These are phyloP conservation scores for Neurospora terricola DNA, from an alignment of 495 filamentous ascomycete genomes.

Conservation along the genomic window DNA sequence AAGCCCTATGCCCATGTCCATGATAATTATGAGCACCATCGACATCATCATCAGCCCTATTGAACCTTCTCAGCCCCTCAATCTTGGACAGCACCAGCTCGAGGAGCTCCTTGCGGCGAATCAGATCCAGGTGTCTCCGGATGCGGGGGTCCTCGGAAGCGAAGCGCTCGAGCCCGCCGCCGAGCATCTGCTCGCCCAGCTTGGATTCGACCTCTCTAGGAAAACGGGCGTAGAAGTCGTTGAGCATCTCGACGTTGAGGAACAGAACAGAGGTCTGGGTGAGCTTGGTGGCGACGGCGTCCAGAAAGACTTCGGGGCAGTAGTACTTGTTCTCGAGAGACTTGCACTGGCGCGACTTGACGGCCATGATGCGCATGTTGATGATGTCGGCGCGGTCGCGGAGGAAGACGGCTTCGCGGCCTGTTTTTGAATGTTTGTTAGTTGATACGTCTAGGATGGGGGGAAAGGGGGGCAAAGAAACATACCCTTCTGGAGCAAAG, in stretches of 20 bases:
- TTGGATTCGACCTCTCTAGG: slow-evolving; percentile 81
- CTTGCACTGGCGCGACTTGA: slow-evolving; percentile 80
- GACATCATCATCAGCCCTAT: slow-evolving; percentile 25
- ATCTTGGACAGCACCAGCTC: slow-evolving; percentile 92
- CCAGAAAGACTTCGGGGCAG: slow-evolving; percentile 95
- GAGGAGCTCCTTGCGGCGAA: slow-evolving; percentile 81
- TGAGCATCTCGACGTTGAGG: slow-evolving; percentile 86
- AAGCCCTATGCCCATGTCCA: neutral
- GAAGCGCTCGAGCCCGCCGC: slow-evolving; percentile 75
- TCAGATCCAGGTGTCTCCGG: slow-evolving; percentile 78
- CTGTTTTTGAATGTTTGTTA: slow-evolving; percentile 34
- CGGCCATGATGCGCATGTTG: slow-evolving; percentile 76
- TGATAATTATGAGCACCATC: neutral
- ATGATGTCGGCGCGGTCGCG: slow-evolving; percentile 81
- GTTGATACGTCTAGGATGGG: neutral
- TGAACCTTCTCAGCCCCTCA: slow-evolving; percentile 71
- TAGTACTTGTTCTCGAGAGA: slow-evolving; percentile 80
- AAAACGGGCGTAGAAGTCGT: slow-evolving; percentile 96
- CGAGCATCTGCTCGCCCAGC: slow-evolving; percentile 71
- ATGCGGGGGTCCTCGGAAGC: slow-evolving; percentile 88
- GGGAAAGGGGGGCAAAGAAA: neutral
- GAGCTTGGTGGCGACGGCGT: slow-evolving; percentile 92
- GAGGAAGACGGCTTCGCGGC: slow-evolving; percentile 86
- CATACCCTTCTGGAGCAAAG: slow-evolving; percentile 69
- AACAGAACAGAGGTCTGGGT: slow-evolving; percentile 92